Base-by-base conservation (phyloP, 192 early-diverging fungal genomes). In the Coemansia nantahalensis region DNA sequence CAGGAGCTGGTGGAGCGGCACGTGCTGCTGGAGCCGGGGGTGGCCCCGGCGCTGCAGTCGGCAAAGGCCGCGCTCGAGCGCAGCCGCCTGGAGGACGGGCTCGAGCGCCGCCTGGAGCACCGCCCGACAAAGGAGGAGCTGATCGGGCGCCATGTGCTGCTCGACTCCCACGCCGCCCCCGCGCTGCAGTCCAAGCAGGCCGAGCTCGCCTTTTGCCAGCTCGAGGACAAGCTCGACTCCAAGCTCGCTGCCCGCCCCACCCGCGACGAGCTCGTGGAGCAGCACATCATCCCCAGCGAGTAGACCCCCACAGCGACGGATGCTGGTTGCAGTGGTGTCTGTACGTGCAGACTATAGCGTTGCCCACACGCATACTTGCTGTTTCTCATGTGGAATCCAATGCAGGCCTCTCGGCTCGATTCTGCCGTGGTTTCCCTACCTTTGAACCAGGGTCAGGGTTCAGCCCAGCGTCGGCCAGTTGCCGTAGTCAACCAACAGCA, bases 91-190 rank as follows among this genome's bases (percentile, higher is more conserved):
- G 80, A 80, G 39, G 79, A 82, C 39, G 46, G 54, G 2, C 64
- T 89, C 19, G 80, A 84, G 56, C 55, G 45, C 26, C 79, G 78
- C 54, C 59, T 87, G 18, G 73, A 79, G 56, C 63, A 75, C 23
- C 79, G 85, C 39, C 82, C 83, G 18, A 74, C 82, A 19, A 56
- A 59, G 16, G 56, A 71, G 8, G 72, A 79, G 39, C 77, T 86
- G 4, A 74, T 79, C 19, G 66, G 75, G 9, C 76, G 63, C 56
- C 82, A 87, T 41, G 83, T 87, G n/a, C 68, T 87, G 30, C 78
- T 78, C 54, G 73, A 60, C 14, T 52, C 65, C 6, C 47, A 28
- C n/a, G 57, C 68, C 21, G 70, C 70, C 0, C 70, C 77, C 5
- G 51, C 59, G 2, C 46, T 79, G 17, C 77, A 79, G 37, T 62